Conservation (phyloP, 2,329 filamentous ascomycete species). For the Zymoseptoria passerinii region DNA sequence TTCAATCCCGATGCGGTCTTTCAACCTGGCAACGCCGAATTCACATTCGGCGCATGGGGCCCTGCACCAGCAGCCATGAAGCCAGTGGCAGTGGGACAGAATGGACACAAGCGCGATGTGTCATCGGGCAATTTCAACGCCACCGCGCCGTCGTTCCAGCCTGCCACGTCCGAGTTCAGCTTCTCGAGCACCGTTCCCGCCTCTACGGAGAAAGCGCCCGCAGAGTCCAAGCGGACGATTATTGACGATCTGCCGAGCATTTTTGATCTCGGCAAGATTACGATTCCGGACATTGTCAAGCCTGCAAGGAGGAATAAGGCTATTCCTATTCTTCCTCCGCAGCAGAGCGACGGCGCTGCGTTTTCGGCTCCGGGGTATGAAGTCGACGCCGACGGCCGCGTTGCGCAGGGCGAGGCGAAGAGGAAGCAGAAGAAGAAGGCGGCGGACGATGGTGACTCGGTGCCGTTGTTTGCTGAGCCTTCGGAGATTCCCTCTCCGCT, state of each 20-base stretch:
- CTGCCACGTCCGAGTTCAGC: constrained; percentile 29
- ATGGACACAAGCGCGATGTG: constrained; percentile 17
- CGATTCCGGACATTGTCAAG: constrained; percentile 59
- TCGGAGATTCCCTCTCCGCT: constrained; percentile 23
- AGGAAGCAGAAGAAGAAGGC: constrained; percentile 66
- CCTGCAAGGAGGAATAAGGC: constrained; percentile 69
- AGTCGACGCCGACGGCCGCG: constrained; percentile 53
- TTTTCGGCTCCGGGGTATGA: constrained; percentile 33
- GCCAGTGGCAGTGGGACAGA: constrained; percentile 1
- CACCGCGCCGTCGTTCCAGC: constrained; percentile 36
- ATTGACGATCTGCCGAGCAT: constrained; percentile 24
- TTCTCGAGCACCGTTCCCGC: constrained; percentile 26
- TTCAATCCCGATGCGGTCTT: constrained; percentile 55
- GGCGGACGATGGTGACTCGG: constrained; percentile 60
- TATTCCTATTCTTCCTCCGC: constrained; percentile 61
- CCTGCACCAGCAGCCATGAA: constrained; percentile 1
- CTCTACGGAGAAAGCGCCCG: constrained; percentile 21
- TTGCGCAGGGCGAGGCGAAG: constrained; percentile 57
- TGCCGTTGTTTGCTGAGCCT: constrained; percentile 62
- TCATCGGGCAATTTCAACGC: constrained; percentile 52
- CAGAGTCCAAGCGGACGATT: constrained; percentile 31
- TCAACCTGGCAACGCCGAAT: constrained; percentile 26
- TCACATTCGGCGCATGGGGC: constrained; percentile 19
- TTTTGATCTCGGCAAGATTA: constrained; percentile 32
- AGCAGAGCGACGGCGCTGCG: constrained; percentile 17